Conservation (phyloP, 805 yeast genomes). For the Ogataea thermomethanolica region DNA sequence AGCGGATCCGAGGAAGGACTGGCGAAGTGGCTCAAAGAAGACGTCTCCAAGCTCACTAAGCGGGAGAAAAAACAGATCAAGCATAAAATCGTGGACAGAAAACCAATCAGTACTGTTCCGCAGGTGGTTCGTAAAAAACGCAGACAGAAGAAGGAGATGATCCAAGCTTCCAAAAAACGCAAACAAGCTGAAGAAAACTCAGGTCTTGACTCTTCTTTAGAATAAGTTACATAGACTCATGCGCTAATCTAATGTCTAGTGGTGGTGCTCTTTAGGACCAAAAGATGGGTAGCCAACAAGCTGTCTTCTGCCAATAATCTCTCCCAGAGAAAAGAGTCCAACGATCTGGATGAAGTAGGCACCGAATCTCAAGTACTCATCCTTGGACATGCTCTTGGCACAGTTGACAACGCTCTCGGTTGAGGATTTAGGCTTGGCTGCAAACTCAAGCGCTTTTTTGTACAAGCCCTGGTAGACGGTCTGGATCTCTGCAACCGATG, state of each 20-base stretch:
- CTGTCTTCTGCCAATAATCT: conserved; percentile 93
- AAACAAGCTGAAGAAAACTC: conserved; percentile 28
- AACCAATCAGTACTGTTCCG: conserved; percentile 83
- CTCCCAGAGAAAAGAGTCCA: conserved; percentile 93
- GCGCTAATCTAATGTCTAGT: conserved; percentile 16
- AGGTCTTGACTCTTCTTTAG: conserved; percentile 4
- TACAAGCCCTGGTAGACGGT: conserved; percentile 59
- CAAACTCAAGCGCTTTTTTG: conserved; percentile 40
- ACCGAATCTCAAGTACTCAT: conserved; percentile 59
- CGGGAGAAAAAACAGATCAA: conserved; percentile 61
- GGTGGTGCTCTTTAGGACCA: conserved; percentile 44
- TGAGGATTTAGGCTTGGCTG: conserved; percentile 60
- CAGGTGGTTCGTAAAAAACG: conserved; percentile 60
- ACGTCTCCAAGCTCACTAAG: conserved; percentile 59
- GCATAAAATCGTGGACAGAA: conserved; percentile 57
- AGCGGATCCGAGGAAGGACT: conserved; percentile 67
- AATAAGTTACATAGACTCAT: conserved; percentile 10
- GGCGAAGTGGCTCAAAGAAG: conserved; percentile 73
- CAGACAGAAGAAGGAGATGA: conserved; percentile 64
- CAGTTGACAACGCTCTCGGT: conserved; percentile 43
- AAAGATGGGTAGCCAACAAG: conserved; percentile 79
- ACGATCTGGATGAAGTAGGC: conserved; percentile 78
- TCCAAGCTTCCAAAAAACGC: conserved; percentile 67
- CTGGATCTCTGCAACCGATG: conserved; percentile 72
- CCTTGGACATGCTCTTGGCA: conserved; percentile 43